A percentile compares a stretch with the other conserved stretches of the same genome.
These are phyloP conservation scores for Hymenoscyphus fraxineus DNA, from an alignment of 2,329 filamentous ascomycete genomes.

Conservation along the genomic window DNA sequence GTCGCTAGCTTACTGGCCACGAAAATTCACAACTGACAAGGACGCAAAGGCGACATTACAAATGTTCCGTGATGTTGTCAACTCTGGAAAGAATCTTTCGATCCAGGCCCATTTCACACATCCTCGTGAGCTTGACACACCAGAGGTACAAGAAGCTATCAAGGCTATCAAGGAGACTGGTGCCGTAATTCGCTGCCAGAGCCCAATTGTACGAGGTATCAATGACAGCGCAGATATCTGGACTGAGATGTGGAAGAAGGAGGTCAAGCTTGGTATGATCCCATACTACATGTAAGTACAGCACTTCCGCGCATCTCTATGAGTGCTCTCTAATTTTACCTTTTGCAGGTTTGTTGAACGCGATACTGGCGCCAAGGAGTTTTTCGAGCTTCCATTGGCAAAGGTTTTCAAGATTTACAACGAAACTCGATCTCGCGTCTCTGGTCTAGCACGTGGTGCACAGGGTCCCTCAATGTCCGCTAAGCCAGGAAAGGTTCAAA, in stretches of 20 bases:
- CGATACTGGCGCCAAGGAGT: slow-evolving; percentile 13
- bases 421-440: not conserved
- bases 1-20: slow-evolving; percentile 16
- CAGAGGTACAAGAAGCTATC: slow-evolving; percentile 12
- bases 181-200: slow-evolving; percentile 10
- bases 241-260: slow-evolving; percentile 13
- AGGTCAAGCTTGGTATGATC: slow-evolving; percentile 3
- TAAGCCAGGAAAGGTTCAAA: slow-evolving; percentile 11
- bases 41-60: slow-evolving; percentile 6
- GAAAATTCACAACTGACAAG: slow-evolving; percentile 6
- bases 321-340: not conserved
- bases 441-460: slow-evolving; percentile 6
- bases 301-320: not conserved
- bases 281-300: slow-evolving; percentile 16
- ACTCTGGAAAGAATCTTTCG: slow-evolving; percentile 2
- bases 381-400: slow-evolving; percentile 10
- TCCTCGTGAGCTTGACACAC: slow-evolving; percentile 8
- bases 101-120: slow-evolving; percentile 16
- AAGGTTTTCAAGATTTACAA: slow-evolving; percentile 7
- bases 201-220: slow-evolving; percentile 9
- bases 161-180: slow-evolving; percentile 7
- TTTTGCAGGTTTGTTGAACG: slow-evolving; percentile 13
- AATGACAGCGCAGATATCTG: slow-evolving; percentile 10
- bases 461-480: slow-evolving; percentile 14
- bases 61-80: slow-evolving; percentile 7